Conservation (phyloP, 371 early-diverging fungal genomes). For the Actinomortierella ambigua region DNA sequence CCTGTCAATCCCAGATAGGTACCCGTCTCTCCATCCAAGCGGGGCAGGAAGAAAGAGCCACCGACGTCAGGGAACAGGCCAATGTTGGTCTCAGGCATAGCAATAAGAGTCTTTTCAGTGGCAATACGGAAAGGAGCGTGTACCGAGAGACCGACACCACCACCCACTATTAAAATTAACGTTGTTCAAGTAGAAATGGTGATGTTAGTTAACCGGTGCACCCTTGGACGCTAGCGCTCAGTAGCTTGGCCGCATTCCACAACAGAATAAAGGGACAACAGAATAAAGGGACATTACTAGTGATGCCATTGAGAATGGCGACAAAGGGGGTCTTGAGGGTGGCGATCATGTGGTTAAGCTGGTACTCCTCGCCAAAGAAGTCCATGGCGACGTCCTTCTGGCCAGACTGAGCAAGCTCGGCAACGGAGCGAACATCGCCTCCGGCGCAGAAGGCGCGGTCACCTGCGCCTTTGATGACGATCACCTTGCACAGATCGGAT, state of each 20-base stretch:
- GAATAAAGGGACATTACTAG: constrained; percentile 62
- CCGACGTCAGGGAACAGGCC: constrained; percentile 97
- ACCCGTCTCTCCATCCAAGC: constrained; percentile 92
- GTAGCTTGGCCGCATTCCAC: constrained; percentile 35
- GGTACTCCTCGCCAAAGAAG: constrained; percentile 93
- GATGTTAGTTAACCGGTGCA: no score
- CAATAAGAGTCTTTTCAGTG: constrained; percentile 90
- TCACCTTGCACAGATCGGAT: constrained; percentile 86
- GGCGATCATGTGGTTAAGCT: constrained; percentile 88
- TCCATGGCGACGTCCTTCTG: constrained; percentile 60
- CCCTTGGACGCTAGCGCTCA: no score
- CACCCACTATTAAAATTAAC: constrained; percentile 76
- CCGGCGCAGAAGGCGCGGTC: constrained; percentile 95
- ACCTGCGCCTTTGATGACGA: constrained; percentile 80
- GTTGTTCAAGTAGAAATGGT: neutral
- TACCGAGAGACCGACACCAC: constrained; percentile 93
- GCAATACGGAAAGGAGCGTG: constrained; percentile 96
- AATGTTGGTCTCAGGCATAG: constrained; percentile 93
- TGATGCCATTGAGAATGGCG: constrained; percentile 89
- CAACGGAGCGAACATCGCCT: constrained; percentile 86
- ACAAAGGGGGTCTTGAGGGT: constrained; percentile 88
- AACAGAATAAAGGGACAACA: constrained; percentile 10
- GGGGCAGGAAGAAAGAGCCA: constrained; percentile 89
- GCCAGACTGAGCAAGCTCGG: constrained; percentile 26
- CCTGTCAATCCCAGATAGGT: constrained; percentile 94